Evolutionary conservation across 1,284 basidiomycete genomes (phyloP).

Genomic region (Fomitopsis schrenkii): DNA sequence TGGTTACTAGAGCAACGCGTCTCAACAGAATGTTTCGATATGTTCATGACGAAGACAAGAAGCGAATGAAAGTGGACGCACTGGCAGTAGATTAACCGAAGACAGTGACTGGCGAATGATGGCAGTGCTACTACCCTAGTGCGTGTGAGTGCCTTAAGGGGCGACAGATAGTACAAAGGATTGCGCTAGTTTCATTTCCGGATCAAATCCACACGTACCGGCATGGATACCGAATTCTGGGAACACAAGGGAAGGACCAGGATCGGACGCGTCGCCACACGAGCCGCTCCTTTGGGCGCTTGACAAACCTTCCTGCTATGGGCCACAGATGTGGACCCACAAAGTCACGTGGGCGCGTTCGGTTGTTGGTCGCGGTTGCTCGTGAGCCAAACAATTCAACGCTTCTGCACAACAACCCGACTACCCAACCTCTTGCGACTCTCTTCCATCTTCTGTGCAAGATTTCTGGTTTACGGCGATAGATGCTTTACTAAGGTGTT

Average conservation of each 20-base stretch:
- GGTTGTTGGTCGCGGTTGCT: background rate
- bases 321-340: constrained; percentile 1
- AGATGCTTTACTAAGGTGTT: background rate
- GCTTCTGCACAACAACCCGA: background rate
- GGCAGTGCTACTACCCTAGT: no score
- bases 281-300: background rate
- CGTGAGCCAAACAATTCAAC: background rate
- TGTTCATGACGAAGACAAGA: no score
- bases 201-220: background rate
- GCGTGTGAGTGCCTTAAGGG: background rate
- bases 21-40: no score
- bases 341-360: constrained; percentile 2
- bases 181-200: background rate
- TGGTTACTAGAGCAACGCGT: no score
- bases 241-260: background rate
- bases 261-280: background rate
- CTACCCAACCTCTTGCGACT: background rate
- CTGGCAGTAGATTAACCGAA: no score
- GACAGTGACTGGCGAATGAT: no score
- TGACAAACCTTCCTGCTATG: background rate
- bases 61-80: no score
- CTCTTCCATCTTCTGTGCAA: background rate
- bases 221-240: background rate
- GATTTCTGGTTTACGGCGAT: background rate
- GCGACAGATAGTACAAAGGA: background rate